Conservation (phyloP, 495 filamentous ascomycete species). For the Talaromyces ruber region DNA sequence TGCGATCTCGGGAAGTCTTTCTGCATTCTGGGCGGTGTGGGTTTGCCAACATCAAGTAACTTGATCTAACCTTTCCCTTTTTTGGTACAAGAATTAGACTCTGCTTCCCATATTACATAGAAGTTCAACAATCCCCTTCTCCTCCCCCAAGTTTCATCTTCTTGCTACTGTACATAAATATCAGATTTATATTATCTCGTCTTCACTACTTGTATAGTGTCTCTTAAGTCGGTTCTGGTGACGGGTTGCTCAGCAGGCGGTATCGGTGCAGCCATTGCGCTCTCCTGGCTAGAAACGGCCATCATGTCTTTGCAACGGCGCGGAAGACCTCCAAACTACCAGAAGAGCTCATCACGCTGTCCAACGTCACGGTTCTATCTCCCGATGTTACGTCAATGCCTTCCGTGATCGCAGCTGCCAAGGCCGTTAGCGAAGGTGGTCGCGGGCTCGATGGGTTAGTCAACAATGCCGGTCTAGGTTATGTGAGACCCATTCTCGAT, state of each 20-base stretch:
- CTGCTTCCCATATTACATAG: not conserved
- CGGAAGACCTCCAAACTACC: constrained; percentile 25
- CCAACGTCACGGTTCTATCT: constrained; percentile 17
- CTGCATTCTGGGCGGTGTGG: not conserved
- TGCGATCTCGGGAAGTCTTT: not conserved
- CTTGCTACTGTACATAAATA: not conserved
- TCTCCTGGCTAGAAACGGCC: constrained; percentile 22
- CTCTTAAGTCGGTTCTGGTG: constrained; percentile 20
- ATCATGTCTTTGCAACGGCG: constrained; percentile 34
- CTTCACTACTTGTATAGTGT: not conserved
- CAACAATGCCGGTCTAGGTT: constrained; percentile 21
- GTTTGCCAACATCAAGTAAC: not conserved
- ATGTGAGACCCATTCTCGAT: constrained; percentile 20
- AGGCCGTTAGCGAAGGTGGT: constrained; percentile 6
- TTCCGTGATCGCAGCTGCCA: constrained; percentile 15
- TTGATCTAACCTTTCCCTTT: not conserved
- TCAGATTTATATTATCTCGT: not conserved
- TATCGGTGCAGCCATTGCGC: constrained; percentile 29
- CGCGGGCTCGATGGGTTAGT: constrained; percentile 19
- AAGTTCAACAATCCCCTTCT: not conserved
- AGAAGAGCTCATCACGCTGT: constrained; percentile 7
- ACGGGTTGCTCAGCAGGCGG: constrained; percentile 35
- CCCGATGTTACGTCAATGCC: constrained; percentile 22
- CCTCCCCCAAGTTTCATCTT: not conserved
- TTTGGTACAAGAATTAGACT: not conserved